A percentile compares a stretch with the other conserved stretches of the same genome.
Evolutionary conservation across 148 eudicot genomes (phyloP).

Genomic region (Suaeda aralocaspica): DNA sequence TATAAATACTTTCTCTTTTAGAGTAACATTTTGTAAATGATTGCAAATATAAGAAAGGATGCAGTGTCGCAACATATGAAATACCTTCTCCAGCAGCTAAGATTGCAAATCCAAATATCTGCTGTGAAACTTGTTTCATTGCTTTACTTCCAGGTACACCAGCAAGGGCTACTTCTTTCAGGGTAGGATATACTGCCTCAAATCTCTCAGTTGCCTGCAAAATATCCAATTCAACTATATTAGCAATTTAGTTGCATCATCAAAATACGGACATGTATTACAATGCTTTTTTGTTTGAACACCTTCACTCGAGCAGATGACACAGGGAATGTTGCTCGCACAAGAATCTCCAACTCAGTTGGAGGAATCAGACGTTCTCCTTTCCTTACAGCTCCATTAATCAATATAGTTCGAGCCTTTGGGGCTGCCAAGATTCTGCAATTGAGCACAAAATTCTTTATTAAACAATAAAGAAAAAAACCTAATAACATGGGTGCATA

Average conservation of each 20-base stretch:
- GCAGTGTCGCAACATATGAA: neutral
- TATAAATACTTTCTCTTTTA: neutral
- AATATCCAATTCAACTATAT: neutral
- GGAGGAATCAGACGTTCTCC: constrained; percentile 84
- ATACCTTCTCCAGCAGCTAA: constrained; percentile 77
- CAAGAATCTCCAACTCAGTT: constrained; percentile 49
- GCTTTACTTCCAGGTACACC: constrained; percentile 81
- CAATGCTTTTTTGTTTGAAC: neutral
- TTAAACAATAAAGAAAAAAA: neutral
- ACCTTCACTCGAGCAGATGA: constrained; percentile 75
- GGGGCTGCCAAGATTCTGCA: constrained; percentile 69
- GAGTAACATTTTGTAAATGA: neutral
- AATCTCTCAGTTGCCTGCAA: constrained; percentile 84
- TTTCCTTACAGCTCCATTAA: constrained; percentile 69
- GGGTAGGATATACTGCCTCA: constrained; percentile 68
- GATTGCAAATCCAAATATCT: constrained; percentile 48
- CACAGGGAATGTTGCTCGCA: constrained; percentile 59
- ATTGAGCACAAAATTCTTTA: constrained; percentile 1
- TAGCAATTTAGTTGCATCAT: neutral
- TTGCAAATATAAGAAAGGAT: neutral
- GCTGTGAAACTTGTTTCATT: constrained; percentile 71
- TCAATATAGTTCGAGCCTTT: constrained; percentile 62
- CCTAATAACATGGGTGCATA: no score
- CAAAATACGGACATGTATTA: neutral
- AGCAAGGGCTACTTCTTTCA: constrained; percentile 81